These are phyloP conservation scores for Luffa acutangula DNA, from an alignment of 306 rosid species.

Conservation along the genomic window DNA sequence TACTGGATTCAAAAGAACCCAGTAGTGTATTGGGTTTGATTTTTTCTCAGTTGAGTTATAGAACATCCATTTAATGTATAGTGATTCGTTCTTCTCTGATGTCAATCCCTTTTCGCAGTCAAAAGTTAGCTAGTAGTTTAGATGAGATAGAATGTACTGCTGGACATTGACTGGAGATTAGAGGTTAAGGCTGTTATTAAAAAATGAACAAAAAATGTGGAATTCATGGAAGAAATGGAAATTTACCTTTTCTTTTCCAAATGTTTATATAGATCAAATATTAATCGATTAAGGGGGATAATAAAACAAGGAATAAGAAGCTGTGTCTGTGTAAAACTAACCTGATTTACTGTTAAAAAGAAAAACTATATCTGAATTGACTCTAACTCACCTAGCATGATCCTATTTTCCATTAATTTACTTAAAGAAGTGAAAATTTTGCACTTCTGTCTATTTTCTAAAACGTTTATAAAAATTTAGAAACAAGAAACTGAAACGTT, in stretches of 20 bases:
- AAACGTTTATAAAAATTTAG: too few species aligned
- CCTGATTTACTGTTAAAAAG: constrained; percentile 23
- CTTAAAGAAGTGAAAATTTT: not conserved
- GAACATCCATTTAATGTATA: constrained; percentile 3
- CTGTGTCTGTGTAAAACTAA: constrained; percentile 29
- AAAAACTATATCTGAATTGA: constrained; percentile 20
- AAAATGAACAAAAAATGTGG: not conserved
- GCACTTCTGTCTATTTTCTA: not conserved
- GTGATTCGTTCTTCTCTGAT: not conserved
- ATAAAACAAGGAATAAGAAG: constrained; percentile 34
- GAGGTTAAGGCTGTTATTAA: too few species aligned
- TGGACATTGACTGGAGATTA: too few species aligned
- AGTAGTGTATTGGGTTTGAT: not conserved
- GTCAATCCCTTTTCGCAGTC: not conserved
- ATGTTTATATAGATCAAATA: not conserved
- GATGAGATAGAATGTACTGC: not conserved
- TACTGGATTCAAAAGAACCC: not conserved
- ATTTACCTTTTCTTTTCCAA: not conserved
- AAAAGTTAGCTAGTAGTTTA: not conserved
- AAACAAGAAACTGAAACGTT: too few species aligned
- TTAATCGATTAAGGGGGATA: not conserved
- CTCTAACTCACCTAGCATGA: constrained; percentile 15
- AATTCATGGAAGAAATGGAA: constrained; percentile 14
- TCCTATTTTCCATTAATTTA: not conserved
- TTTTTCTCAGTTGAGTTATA: not conserved